Evolutionary conservation across 495 filamentous ascomycete species (phyloP).

Genomic region (Hypoxylon lienhwacheense): DNA sequence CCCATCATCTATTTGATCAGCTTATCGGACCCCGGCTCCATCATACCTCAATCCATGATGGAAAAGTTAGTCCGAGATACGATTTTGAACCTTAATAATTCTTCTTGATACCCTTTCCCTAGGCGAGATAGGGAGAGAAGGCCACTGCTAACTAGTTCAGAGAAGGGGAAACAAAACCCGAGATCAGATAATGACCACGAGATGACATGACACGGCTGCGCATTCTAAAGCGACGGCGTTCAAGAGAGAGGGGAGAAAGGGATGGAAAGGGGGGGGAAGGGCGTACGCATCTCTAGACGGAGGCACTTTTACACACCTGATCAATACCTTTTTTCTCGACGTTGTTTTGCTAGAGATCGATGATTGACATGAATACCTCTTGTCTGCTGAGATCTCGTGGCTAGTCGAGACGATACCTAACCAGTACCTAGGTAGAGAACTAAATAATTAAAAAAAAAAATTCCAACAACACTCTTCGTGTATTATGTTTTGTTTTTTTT

Average conservation of each 20-base stretch:
- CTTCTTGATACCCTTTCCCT: background rate
- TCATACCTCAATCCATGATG: background rate
- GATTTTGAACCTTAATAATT: background rate
- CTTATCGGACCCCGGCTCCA: background rate
- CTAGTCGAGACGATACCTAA: too few relatives aligned
- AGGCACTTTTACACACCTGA: background rate
- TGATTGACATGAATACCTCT: conserved; percentile 1
- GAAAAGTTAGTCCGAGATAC: background rate
- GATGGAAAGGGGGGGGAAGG: too few relatives aligned
- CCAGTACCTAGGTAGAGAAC: conserved; percentile 5
- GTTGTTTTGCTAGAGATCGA: conserved; percentile 12
- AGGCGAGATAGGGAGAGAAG: background rate
- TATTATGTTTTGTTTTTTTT: too few relatives aligned
- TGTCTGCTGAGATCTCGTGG: too few relatives aligned
- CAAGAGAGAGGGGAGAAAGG: conserved; percentile 10
- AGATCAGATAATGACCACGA: too few relatives aligned
- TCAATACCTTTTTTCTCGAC: background rate
- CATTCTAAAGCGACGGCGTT: conserved; percentile 23
- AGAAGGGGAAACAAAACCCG: background rate
- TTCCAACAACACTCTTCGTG: too few relatives aligned
- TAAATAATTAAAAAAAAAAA: conserved; percentile 22
- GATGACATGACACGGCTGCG: conserved; percentile 1
- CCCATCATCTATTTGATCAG: background rate
- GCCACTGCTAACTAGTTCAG: background rate
- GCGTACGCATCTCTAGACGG: conserved; percentile 11